Percentiles rank a stretch among this genome's conserved stretches.
Evolutionary conservation across 805 yeast genomes (phyloP).

Genomic region (Saturnispora hagleri): DNA sequence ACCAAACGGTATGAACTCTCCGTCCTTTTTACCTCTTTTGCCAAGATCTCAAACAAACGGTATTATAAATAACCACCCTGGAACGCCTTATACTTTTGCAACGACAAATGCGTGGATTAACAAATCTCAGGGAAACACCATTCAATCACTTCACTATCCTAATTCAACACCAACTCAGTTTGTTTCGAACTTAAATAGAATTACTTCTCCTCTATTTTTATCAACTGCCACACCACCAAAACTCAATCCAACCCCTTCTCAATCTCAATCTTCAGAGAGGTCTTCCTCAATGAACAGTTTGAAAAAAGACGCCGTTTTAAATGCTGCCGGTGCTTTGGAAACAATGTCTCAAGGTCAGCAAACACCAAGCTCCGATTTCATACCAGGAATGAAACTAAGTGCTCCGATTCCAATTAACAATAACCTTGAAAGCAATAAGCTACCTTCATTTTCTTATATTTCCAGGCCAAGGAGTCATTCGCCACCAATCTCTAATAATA

Average conservation of each 20-base stretch:
- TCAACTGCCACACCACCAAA: conserved; percentile 34
- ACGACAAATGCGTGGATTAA: conserved; percentile 23
- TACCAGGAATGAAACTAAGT: conserved; percentile 27
- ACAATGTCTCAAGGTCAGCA: conserved; percentile 28
- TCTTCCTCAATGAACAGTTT: conserved; percentile 20
- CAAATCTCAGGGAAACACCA: conserved; percentile 24
- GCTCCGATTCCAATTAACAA: conserved; percentile 13
- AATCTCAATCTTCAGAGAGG: conserved; percentile 30
- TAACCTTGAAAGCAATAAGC: conserved; percentile 3
- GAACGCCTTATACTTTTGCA: conserved; percentile 24
- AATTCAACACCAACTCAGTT: conserved; percentile 62
- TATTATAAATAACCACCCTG: conserved; percentile 14
- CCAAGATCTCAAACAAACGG: conserved; percentile 26
- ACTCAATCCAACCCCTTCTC: conserved; percentile 26
- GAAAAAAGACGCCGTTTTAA: conserved; percentile 27
- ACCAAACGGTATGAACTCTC: conserved; percentile 21
- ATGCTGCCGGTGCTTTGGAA: conserved; percentile 35
- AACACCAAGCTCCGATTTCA: conserved; percentile 18
- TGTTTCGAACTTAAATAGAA: conserved; percentile 53
- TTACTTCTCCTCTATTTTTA: conserved; percentile 56
- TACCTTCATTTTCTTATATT: conserved; percentile 22
- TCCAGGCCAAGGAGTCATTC: conserved; percentile 4
- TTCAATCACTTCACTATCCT: conserved; percentile 56
- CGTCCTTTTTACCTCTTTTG: conserved; percentile 32
- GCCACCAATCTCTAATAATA: background rate